Base-by-base conservation (phyloP, 2,329 filamentous ascomycete genomes). In the Epichloe scottii region DNA sequence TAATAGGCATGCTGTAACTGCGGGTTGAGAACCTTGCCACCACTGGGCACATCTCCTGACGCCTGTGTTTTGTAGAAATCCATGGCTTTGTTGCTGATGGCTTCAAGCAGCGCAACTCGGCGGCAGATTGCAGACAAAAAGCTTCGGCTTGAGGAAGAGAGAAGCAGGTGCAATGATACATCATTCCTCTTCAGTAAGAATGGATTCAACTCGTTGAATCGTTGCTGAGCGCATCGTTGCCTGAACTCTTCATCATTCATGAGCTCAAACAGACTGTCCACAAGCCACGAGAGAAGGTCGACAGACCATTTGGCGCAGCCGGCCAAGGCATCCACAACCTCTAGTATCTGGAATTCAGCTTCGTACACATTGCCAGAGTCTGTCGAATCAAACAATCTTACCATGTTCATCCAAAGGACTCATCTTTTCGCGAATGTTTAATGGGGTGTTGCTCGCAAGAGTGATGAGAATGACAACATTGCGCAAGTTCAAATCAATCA, bases 271-370 rank as follows among this genome's bases (percentile, higher is more conserved):
- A 84, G 67, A 17, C 71, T 72, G 58, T 84, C 78, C n/a, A 71
- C 70, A 11, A 84, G 63, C 78, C 80, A 84, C 2, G 76, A 72
- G 44, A 84, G 66, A 14, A 94, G 71, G 54, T 91, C 84, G 37
- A 89, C 73, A 0, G 80, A 79, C 90, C 90, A 96, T 61, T 79
- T 83, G 4, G 85, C 80, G 50, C 89, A 85, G 21, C 87, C 87
- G 5, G 83, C 77, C 11, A 94, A 71, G 43, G 83, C 79, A 40
- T 82, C 79, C 2, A 91, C 78, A 12, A 88, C 80, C 62, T 91
- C 87, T 81, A 49, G 12, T 12, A n/a, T 5, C n/a, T 17, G 19
- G 3, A 3, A 19, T 38, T 50, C 12, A 53, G 2, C 17, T 7
- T 39, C 12, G 17, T 33, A 11, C 19, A 19, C 11, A 12, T 8